Evolutionary conservation across 2,329 filamentous ascomycete genomes (phyloP), one percentile per base, ranked within the genome.

Genomic region (Diplodia intermedia): DNA sequence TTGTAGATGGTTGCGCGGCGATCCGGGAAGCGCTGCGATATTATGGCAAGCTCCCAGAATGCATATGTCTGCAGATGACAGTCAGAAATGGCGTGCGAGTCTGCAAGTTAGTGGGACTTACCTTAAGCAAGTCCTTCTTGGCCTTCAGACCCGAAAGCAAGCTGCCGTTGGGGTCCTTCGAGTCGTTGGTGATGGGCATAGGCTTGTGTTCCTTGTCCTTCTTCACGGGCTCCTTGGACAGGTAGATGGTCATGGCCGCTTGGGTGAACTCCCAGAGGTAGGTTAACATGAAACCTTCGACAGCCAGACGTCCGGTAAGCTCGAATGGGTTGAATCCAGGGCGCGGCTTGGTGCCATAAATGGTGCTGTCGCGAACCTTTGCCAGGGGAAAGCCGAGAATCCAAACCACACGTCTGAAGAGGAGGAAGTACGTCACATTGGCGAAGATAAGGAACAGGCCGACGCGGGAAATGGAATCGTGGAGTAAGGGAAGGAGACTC

Each of bases 121-220:
- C 90, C 79, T 88, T 89, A 69, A 92, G 88, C 11, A 91, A 84
- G 9, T 92, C 84, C 78, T 94, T 95, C 80, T 93, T 95, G 71
- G 90, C 90, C 76, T 90, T 94, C 55, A 98, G 79, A 0, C 94
- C 94, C 68, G 89, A 93, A 60, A 98, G 78, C 33, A 98, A 83
- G 76, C 92, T 97, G 43, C 93, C 93, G 74, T 97, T 98, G 0
- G 94, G 92, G 78, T 97, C 94, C 75, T 92, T 95, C 18, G 93
- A 92, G 72, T 94, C 91, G 20, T 87, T 86, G 0, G 93, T 97
- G 67, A 98, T 86, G 4, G 94, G 93, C 73, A 90, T 87, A 6
- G 38, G 43, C 31, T 56, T 67, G 29, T 52, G 65, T 12, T 67
- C 65, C 49, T 54, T 54, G n/a, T 86, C 90, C 72, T 91, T 91